Percentiles rank a stretch among this genome's conserved stretches.
Evolutionary conservation across 306 rosid species (phyloP).

Genomic region (Quillaja saponaria): DNA sequence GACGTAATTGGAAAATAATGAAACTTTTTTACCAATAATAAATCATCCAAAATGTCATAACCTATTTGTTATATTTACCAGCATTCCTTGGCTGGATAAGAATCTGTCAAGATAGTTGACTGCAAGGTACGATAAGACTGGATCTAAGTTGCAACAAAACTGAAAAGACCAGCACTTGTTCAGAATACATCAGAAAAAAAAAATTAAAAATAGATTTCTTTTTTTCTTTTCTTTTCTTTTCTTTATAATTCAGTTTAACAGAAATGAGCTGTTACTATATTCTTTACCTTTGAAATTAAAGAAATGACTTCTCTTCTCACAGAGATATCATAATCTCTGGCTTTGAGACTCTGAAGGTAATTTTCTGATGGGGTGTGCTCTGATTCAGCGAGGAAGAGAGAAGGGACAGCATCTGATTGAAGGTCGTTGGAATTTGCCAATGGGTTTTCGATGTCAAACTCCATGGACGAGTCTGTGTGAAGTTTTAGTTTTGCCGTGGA

Average conservation of each 20-base stretch:
- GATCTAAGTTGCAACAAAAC: conserved; percentile 61
- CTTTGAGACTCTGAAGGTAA: conserved; percentile 57
- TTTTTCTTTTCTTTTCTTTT: neutral
- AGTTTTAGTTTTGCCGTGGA: conserved; percentile 21
- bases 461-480: conserved; percentile 49
- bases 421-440: conserved; percentile 46
- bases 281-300: conserved; percentile 69
- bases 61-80: conserved; percentile 43
- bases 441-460: conserved; percentile 92
- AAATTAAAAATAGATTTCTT: neutral
- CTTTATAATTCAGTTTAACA: neutral
- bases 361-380: conserved; percentile 71
- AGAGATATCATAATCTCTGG: conserved; percentile 46
- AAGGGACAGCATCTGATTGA: conserved; percentile 47
- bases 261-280: no score
- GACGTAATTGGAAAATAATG: conserved; percentile 1
- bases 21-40: no score
- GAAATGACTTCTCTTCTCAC: conserved; percentile 58
- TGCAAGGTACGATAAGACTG: conserved; percentile 69
- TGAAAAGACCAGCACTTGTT: conserved; percentile 28
- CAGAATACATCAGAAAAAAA: neutral
- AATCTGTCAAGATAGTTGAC: conserved; percentile 87
- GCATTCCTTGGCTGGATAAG: conserved; percentile 60
- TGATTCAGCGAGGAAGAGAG: conserved; percentile 69
- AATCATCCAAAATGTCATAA: neutral